Base-by-base conservation (phyloP, 257 asterid genomes). In the Perilla frutescens region DNA sequence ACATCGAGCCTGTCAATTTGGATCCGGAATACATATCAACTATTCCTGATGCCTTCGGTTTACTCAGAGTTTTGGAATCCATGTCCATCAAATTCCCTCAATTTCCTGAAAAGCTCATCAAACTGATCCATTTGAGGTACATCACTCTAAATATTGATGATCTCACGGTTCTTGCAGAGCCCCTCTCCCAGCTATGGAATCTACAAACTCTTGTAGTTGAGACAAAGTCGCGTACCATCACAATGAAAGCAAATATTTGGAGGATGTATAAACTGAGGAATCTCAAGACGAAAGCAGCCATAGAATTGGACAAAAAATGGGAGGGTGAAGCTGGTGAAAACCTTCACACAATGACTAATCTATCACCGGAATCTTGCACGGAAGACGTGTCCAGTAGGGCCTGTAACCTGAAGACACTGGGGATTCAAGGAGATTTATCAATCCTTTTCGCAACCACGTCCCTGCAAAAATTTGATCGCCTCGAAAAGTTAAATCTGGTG, bases 121-220 rank as follows among this genome's bases (percentile, higher is more conserved):
- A n/a, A n/a, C n/a, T n/a, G n/a, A n/a, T n/a, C n/a, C n/a, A n/a
- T n/a, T n/a, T n/a, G n/a, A n/a, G n/a, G n/a, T n/a, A n/a, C n/a
- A n/a, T n/a, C n/a, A n/a, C n/a, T n/a, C n/a, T n/a, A n/a, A 67
- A 68, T 11, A 6, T 62, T 7, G 78, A 76, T 10, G 62, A 70
- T 7, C 64, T 80, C 31, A 49, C 54, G 1, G 1, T 51, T 29
- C 76, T 87, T 39, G 88, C 90, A 3, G 49, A 50, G 0, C 20
- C 48, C 10, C 67, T 83, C 14, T 72, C 86, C 7, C 44, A 71
- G 49, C 72, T 85, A 0, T 73, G 73, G 83, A 81, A 83, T 58
- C 68, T 83, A 12, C 83, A 83, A 36, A 76, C 86, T 26, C 40
- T 83, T 13, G 64, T 83, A 34, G 55, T 83, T 3, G 53, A 76